Evolutionary conservation across 257 asterid genomes (phyloP).

Genomic region (Ocimum tenuiflorum): DNA sequence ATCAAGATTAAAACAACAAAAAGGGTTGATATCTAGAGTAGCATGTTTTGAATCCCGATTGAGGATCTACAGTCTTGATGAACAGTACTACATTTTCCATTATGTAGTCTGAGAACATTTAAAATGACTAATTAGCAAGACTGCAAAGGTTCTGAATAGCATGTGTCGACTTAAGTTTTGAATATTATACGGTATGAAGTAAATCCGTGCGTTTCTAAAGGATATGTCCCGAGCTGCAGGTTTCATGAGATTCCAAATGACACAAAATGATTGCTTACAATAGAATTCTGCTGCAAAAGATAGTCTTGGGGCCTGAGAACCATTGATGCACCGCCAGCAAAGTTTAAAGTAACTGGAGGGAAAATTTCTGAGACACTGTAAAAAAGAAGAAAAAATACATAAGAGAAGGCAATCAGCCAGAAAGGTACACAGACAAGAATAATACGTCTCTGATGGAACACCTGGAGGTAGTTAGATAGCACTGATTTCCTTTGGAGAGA

Average conservation of each 20-base stretch:
- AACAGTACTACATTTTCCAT: not conserved
- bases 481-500: constrained; percentile 56
- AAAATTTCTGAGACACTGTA: constrained; percentile 56
- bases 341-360: constrained; percentile 68
- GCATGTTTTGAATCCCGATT: not conserved
- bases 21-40: not conserved
- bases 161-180: not conserved
- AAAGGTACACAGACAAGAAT: constrained; percentile 1
- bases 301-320: constrained; percentile 66
- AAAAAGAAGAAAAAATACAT: constrained; percentile 2
- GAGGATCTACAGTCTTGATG: not conserved
- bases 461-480: constrained; percentile 81
- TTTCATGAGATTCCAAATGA: not conserved
- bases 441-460: constrained; percentile 18
- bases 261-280: constrained; percentile 47
- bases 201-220: not conserved
- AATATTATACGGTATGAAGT: not conserved
- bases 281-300: constrained; percentile 81
- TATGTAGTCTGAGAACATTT: not conserved
- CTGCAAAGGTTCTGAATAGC: not conserved
- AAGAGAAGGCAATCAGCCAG: not conserved
- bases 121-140: not conserved
- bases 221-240: not conserved
- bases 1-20: not conserved
- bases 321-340: constrained; percentile 89